Conservation (phyloP, 495 filamentous ascomycete species). For the Hypoxylon crocopeplum region DNA sequence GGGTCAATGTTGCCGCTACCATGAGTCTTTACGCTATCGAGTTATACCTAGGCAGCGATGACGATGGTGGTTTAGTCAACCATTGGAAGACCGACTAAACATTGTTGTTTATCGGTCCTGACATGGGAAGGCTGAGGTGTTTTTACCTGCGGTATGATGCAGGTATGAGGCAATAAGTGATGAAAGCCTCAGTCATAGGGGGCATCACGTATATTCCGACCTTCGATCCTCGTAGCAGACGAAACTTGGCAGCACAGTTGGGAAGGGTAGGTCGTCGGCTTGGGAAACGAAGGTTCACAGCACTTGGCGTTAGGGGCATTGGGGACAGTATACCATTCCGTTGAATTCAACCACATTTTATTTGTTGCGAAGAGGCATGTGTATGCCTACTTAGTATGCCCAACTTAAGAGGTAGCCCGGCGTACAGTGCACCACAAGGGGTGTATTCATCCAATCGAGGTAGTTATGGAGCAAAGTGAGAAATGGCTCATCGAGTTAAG, state of each 20-base stretch:
- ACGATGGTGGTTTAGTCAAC: constrained; percentile 70
- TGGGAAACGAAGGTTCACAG: constrained; percentile 45
- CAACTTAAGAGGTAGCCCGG: constrained; percentile 4
- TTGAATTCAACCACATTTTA: constrained; percentile 41
- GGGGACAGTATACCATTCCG: constrained; percentile 45
- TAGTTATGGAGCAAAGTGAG: constrained; percentile 16
- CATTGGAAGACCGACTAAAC: constrained; percentile 94
- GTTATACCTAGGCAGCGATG: constrained; percentile 79
- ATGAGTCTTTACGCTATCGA: constrained; percentile 91
- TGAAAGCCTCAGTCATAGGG: constrained; percentile 23
- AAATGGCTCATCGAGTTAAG: constrained; percentile 6
- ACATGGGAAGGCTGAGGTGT: constrained; percentile 28
- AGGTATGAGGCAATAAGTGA: constrained; percentile 8
- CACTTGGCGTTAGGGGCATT: constrained; percentile 45
- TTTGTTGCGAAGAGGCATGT: constrained; percentile 32
- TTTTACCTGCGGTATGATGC: constrained; percentile 18
- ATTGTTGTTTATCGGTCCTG: not conserved
- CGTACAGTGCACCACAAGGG: constrained; percentile 19
- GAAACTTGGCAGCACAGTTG: constrained; percentile 32
- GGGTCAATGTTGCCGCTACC: constrained; percentile 88
- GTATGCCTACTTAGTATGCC: not conserved
- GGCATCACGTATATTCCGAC: constrained; percentile 31
- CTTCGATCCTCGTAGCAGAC: constrained; percentile 21
- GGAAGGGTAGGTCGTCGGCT: constrained; percentile 41
- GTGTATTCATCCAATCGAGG: constrained; percentile 8